Evolutionary conservation across 2,329 filamentous ascomycete genomes (phyloP), one percentile per base, ranked within the genome.

Genomic region (Clonostachys sp.): DNA sequence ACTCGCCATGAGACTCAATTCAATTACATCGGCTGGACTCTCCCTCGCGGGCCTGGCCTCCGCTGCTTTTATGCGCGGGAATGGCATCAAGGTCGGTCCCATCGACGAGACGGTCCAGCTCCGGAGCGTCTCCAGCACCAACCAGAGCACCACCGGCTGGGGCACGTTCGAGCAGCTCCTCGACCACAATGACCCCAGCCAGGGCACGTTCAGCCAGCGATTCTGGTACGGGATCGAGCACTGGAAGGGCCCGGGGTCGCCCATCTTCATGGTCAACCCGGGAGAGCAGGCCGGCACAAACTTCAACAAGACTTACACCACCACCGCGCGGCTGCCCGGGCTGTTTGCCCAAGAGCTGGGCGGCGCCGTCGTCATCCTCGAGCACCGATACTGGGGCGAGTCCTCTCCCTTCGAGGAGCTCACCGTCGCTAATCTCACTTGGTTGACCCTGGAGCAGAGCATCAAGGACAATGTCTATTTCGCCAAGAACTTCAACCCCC

Each of bases 371-470:
- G 83, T 95, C 9, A 77, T 92, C 44, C 74, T 94, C 3, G 89
- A 94, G 67, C 89, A 94, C 61, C 81, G 89, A 44, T 95, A 91
- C 72, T 95, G 91, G 61, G 89, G 89, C 48, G 73, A 73, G 13
- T 89, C 85, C 58, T 83, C 84, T 46, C 88, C 88, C 0, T 78
- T 77, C 0, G 61, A 72, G 4, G 75, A 88, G 57, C 72, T 91
- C 46, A 73, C 67, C 55, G 85, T 81, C 0, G 71, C 85, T 59
- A 89, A 78, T 53, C 67, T 94, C 51, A 81, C 87, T 5, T 91
- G 91, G 68, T 70, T 92, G 58, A 86, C 86, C 2, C 90, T 89
- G 2, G 84, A 91, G 54, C 87, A 94, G 63, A 79, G 87, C 0
- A 61, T 94, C 44, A 86, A 86, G 7, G 89, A 95, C 59, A 78